Base-by-base conservation (phyloP, 2,329 filamentous ascomycete genomes). In the Ramularia endophylla region DNA sequence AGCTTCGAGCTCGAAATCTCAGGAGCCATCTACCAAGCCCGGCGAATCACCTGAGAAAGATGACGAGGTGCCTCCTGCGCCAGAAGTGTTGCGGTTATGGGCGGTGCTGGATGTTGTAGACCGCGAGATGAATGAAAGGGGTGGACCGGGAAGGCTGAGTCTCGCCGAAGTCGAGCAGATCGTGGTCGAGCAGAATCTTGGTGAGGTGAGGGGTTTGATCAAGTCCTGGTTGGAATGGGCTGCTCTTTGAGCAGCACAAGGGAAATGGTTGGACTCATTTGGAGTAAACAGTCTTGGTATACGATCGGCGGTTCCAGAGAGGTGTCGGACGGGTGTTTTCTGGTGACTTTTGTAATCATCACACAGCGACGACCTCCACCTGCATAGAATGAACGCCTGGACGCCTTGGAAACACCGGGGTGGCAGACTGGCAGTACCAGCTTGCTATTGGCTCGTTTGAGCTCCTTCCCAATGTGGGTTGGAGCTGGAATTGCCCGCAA, bases 201-300 rank as follows among this genome's bases (percentile, higher is more conserved):
- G 81, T 51, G 77, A 78, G 17, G 67, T 82, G 39, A 72, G 89
- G 47, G 85, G 86, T 52, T 90, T 95, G 63, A 72, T 95, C 34
- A 86, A 86, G 45, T 86, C 80, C 55, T 97, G 90, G 90, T 86
- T 95, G 63, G 89, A 95, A 50, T 73, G 79, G 73, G 77, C 77
- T 55, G 71, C 72, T 60, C 77, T 81, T 59, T 79, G 59, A 72
- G 28, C 30, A 25, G 22, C 22, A n/a, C n/a, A n/a, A n/a, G n/a
- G n/a, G n/a, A n/a, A n/a, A 19, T 13, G 6, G 11, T 13, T n/a
- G n/a, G n/a, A n/a, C n/a, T n/a, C n/a, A n/a, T n/a, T n/a, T n/a
- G n/a, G n/a, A n/a, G n/a, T n/a, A n/a, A n/a, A n/a, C n/a, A n/a
- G n/a, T n/a, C n/a, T n/a, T n/a, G n/a, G n/a, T n/a, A n/a, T n/a